A percentile compares a stretch with the other conserved stretches of the same genome.
These are phyloP conservation scores for Cordyceps farinosa DNA, from an alignment of 2,329 filamentous ascomycete species.

Conservation along the genomic window DNA sequence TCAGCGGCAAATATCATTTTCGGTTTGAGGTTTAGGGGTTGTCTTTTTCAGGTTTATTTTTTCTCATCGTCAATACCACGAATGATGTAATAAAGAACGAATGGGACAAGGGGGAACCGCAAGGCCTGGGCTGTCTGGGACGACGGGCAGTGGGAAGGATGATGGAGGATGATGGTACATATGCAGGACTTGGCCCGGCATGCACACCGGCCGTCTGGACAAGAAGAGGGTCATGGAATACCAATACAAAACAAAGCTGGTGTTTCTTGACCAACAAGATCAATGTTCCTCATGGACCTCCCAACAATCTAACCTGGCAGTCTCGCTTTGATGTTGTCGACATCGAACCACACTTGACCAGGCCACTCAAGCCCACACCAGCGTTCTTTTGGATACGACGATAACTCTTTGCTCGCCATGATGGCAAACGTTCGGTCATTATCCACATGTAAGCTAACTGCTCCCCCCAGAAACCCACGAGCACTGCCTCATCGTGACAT, in stretches of 20 bases:
- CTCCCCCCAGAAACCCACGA: background rate
- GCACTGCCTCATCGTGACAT: slow-evolving; percentile 13
- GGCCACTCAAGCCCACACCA: background rate
- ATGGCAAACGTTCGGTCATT: background rate
- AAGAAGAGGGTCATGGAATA: too few relatives aligned
- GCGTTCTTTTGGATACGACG: background rate
- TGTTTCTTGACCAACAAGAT: too few relatives aligned
- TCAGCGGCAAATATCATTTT: slow-evolving; percentile 6
- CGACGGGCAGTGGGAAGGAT: too few relatives aligned
- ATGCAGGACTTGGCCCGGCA: too few relatives aligned
- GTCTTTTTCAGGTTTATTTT: background rate
- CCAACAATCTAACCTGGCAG: too few relatives aligned
- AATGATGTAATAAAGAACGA: slow-evolving; percentile 14
- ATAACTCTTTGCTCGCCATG: background rate
- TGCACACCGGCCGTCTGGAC: too few relatives aligned
- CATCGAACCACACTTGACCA: background rate
- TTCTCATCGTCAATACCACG: slow-evolving; percentile 2
- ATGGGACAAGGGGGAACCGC: background rate
- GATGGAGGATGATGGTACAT: too few relatives aligned
- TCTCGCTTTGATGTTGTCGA: too few relatives aligned
- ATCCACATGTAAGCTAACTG: background rate
- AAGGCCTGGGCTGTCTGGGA: background rate
- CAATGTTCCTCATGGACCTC: too few relatives aligned
- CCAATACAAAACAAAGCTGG: too few relatives aligned
- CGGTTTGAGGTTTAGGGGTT: background rate